Percentiles rank a stretch among this genome's conserved stretches.
phyloP scores from a whole-genome alignment of 1,139 yeast species.

The Suhomyces bribrorum region DNA sequence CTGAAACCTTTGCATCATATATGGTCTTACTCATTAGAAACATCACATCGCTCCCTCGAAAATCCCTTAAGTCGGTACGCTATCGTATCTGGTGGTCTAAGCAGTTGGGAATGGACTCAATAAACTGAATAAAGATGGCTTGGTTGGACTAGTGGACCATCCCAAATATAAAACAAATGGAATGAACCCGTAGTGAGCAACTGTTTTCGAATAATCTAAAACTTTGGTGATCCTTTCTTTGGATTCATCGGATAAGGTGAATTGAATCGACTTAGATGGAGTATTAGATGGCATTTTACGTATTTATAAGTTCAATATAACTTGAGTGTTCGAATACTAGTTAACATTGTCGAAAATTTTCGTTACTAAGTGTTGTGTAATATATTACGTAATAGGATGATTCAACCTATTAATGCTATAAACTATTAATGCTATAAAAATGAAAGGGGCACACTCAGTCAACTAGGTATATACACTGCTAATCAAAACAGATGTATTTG shows the following conservation, averaged over 20 bases:
- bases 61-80: not conserved
- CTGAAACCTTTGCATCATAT: not conserved
- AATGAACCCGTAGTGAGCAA: slow-evolving; percentile 95
- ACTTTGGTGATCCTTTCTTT: slow-evolving; percentile 87
- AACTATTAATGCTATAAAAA: too few relatives aligned
- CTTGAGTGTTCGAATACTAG: not conserved
- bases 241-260: slow-evolving; percentile 64
- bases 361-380: not conserved
- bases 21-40: not conserved
- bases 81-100: slow-evolving; percentile 24
- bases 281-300: slow-evolving; percentile 11
- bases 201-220: slow-evolving; percentile 79
- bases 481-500: too few relatives aligned
- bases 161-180: slow-evolving; percentile 93
- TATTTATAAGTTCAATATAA: not conserved
- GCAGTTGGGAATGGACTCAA: slow-evolving; percentile 77
- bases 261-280: slow-evolving; percentile 27
- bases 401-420: too few relatives aligned
- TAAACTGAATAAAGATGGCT: slow-evolving; percentile 78
- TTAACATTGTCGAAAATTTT: slow-evolving; percentile 9
- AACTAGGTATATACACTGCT: too few relatives aligned
- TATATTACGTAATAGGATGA: slow-evolving; percentile 4
- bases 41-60: not conserved
- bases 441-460: too few relatives aligned
- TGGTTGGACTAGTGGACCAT: slow-evolving; percentile 82